These are phyloP conservation scores for Daldinia loculata DNA, from an alignment of 495 filamentous ascomycete genomes.

Conservation along the genomic window DNA sequence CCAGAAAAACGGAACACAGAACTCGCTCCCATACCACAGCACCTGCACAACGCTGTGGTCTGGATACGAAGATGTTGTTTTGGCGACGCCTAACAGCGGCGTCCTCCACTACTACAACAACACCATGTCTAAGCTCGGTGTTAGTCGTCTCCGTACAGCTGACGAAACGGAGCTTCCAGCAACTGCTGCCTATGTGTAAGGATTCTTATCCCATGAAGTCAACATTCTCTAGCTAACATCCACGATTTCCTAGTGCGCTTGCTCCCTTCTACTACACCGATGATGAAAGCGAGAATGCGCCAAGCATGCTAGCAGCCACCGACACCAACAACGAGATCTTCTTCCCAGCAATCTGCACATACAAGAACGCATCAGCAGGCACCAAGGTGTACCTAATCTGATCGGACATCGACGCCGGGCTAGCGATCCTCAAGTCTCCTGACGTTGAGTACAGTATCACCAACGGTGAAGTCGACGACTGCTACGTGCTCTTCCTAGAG, in stretches of 20 bases:
- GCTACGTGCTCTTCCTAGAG: slow-evolving; percentile 27
- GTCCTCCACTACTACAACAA: slow-evolving; percentile 37
- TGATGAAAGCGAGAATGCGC: slow-evolving; percentile 6
- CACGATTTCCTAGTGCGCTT: background rate
- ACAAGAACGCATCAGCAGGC: slow-evolving; percentile 19
- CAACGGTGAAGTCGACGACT: slow-evolving; percentile 32
- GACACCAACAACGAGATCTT: slow-evolving; percentile 21
- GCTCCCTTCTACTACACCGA: slow-evolving; percentile 22
- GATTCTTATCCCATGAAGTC: background rate
- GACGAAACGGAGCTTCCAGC: slow-evolving; percentile 11
- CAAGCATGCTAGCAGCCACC: slow-evolving; percentile 19
- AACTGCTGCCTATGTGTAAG: slow-evolving; percentile 15
- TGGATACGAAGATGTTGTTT: slow-evolving; percentile 22
- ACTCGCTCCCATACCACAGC: slow-evolving; percentile 14
- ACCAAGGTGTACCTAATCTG: slow-evolving; percentile 24
- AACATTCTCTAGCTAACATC: slow-evolving; percentile 1
- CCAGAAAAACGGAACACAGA: slow-evolving; percentile 24
- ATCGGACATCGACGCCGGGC: slow-evolving; percentile 27
- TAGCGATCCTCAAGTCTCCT: slow-evolving; percentile 30
- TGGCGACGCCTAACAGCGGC: slow-evolving; percentile 8
- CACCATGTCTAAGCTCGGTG: slow-evolving; percentile 34
- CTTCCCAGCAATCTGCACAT: slow-evolving; percentile 31
- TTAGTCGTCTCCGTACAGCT: slow-evolving; percentile 27
- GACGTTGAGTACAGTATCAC: slow-evolving; percentile 36
- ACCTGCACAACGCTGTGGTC: slow-evolving; percentile 35